Conservation (phyloP, 2,329 filamentous ascomycete species). For the Beauveria sp. region DNA sequence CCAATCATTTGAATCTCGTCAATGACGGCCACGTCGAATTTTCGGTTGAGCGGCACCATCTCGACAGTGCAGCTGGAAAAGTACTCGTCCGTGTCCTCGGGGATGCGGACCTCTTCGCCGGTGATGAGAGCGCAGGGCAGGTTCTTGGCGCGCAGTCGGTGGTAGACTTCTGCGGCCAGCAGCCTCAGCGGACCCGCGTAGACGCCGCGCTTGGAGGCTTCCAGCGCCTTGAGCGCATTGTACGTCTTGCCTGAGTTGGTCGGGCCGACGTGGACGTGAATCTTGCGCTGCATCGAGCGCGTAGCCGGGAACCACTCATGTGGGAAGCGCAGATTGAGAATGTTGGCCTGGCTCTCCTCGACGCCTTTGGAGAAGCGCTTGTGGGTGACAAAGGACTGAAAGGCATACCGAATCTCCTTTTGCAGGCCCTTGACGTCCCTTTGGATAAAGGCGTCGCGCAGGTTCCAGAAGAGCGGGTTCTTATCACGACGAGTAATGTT, state of each 20-base stretch:
- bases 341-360: conserved; percentile 49
- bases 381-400: conserved; percentile 58
- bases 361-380: conserved; percentile 48
- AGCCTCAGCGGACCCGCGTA: conserved; percentile 87
- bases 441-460: conserved; percentile 53
- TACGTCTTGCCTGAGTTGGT: conserved; percentile 99
- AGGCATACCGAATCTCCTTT: conserved; percentile 57
- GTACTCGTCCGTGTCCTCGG: conserved; percentile 47
- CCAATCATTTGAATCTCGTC: conserved; percentile 99
- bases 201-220: conserved; percentile 66
- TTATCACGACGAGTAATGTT: conserved; percentile 30
- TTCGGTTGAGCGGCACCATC: conserved; percentile 55
- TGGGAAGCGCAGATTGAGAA: conserved; percentile 82
- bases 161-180: conserved; percentile 89
- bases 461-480: conserved; percentile 49
- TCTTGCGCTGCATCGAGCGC: conserved; percentile 67
- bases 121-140: conserved; percentile 74
- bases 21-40: conserved; percentile 84
- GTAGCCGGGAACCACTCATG: conserved; percentile 89
- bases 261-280: conserved; percentile 91
- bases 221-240: conserved; percentile 77
- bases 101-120: conserved; percentile 77
- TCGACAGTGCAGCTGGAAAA: conserved; percentile 90
- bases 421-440: conserved; percentile 43
- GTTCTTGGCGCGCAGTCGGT: conserved; percentile 73